Evolutionary conservation across 768 basidiomycete genomes (phyloP), one percentile per base, ranked within the genome.

Genomic region (Termitomyces sp.): DNA sequence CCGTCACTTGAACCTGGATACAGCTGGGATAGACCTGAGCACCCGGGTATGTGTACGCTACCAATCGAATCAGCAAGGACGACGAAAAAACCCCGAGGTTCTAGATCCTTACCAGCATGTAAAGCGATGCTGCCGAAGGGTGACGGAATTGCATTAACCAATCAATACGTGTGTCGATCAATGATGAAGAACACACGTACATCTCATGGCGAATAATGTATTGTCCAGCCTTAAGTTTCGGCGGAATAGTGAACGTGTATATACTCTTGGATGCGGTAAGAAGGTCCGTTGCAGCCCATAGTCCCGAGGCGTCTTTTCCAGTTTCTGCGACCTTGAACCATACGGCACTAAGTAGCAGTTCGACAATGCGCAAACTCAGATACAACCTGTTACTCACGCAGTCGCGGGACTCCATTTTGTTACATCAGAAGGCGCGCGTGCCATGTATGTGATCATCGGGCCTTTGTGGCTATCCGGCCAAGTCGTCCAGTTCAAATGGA

Each of bases 241-340:
- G 66, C 6, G 78, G 79, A 51, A 81, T 78, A 3, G 75, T 77
- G 67, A 81, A 76, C 2, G 73, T 74, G 59, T 77, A 81, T 53
- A 78, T 68, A 55, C 73, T 72, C 59, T 78, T 69, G n/a, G 69
- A 60, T 1, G 72, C 73, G 7, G 66, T 66, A 26, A 80, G 69
- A 20, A 76, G 51, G 53, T 76, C 73, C 0, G 75, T 75, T 18
- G 77, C 70, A 2, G 77, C 78, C 80, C 78, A 79, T 47, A 71
- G 70, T 8, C 78, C 79, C 51, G 72, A 72, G 2, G 73, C 59
- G 10, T 69, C 72, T 64, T 78, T 79, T n/a, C 81, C 81, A 29
- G 68, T 46, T 56, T 81, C 65, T n/a, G 72, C 72, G 16, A 81
- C 73, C 63, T 81, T 81, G 75, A 80, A 80, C 81, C 80, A 81